phyloP scores from a whole-genome alignment of 2,329 filamentous ascomycete genomes.

The Cladophialophora carrionii region DNA sequence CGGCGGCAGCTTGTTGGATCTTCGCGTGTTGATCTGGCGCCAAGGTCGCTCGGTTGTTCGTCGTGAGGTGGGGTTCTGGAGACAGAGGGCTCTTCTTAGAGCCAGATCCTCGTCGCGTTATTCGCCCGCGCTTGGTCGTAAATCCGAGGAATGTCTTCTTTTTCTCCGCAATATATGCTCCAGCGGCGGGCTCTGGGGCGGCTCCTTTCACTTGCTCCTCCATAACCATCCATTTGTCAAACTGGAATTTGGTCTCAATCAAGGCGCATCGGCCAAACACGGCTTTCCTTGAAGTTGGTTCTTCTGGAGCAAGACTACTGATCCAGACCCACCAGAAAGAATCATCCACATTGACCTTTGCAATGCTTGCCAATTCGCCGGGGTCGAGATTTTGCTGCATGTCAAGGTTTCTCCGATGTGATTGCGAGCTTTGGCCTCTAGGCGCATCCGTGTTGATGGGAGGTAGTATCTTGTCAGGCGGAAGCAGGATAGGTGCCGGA shows the following conservation, averaged over 20 bases:
- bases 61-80: slow-evolving; percentile 58
- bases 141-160: slow-evolving; percentile 95
- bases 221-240: slow-evolving; percentile 87
- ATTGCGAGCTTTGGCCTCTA: slow-evolving; percentile 83
- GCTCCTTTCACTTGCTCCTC: slow-evolving; percentile 96
- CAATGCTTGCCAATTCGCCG: slow-evolving; percentile 92
- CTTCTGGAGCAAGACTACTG: slow-evolving; percentile 88
- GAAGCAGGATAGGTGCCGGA: slow-evolving; percentile 73
- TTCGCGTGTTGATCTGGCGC: slow-evolving; percentile 88
- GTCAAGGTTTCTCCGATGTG: slow-evolving; percentile 73
- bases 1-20: slow-evolving; percentile 87
- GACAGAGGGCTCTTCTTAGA: slow-evolving; percentile 60
- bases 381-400: slow-evolving; percentile 76
- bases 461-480: slow-evolving; percentile 87
- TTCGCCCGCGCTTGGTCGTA: slow-evolving; percentile 69
- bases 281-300: slow-evolving; percentile 81
- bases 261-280: slow-evolving; percentile 93
- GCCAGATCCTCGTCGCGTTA: slow-evolving; percentile 71
- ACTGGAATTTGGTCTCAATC: slow-evolving; percentile 80
- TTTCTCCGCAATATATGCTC: slow-evolving; percentile 92
- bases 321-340: slow-evolving; percentile 99
- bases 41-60: slow-evolving; percentile 72
- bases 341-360: slow-evolving; percentile 82
- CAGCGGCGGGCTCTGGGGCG: slow-evolving; percentile 78
- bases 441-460: slow-evolving; percentile 70